Base-by-base conservation (phyloP, 2,329 filamentous ascomycete genomes). In the Fusarium sambucinum region DNA sequence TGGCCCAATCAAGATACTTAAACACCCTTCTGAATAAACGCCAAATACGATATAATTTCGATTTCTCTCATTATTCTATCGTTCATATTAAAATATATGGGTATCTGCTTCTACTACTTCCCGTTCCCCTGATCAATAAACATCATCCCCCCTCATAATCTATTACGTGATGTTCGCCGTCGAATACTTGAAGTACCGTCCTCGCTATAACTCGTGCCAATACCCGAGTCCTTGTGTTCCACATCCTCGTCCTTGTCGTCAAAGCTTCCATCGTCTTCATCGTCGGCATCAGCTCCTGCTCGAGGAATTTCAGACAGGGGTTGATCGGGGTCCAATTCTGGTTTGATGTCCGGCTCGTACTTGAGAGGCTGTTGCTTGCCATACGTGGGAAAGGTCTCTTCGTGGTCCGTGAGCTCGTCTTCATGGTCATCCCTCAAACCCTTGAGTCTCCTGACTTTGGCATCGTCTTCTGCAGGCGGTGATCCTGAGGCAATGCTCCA, bases 191-290 rank as follows among this genome's bases (percentile, higher is more conserved):
- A 70, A 16, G 71, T 69, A 3, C 77, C 77, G 35, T 75, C 78
- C 40, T 83, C 81, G 62, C 80, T 82, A 61, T 80, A 84, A 63
- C 86, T 87, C 27, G 87, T 89, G 5, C 87, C 87, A 58, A 85
- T 74, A 1, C 86, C 86, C 19, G 81, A 84, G 69, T 85, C 83
- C 11, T 78, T 78, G 33, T 60, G 75, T 29, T 70, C 69, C 35
- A 37, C 46, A 48, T 73, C 59, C 10, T 78, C 78, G n/a, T 74
- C 55, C 13, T 76, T 78, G 14, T 74, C 76, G n/a, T 80, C 80
- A 29, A 66, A 70, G 41, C 67, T 69, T 27, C 78, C 69, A 17
- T 79, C 78, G 16, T 75, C 79, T 62, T 85, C 83, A 56, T 85
- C 84, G 59, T 84, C 84, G 3, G 81, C 83, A 63, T 84, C 83